Evolutionary conservation across 148 eudicot genomes (phyloP).

Genomic region (Arbutus unedo): DNA sequence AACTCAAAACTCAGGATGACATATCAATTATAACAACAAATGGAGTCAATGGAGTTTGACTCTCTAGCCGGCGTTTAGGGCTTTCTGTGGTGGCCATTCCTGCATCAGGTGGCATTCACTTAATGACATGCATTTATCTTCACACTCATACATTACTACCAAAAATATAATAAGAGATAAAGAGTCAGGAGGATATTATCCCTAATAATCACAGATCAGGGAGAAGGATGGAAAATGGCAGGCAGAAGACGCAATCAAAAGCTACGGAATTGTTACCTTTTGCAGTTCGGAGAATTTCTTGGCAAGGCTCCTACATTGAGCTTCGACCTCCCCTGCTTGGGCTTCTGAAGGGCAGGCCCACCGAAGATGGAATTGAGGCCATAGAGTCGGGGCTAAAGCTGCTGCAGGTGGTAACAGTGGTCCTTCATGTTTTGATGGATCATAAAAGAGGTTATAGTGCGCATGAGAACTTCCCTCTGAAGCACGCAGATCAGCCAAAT

Average conservation of each 20-base stretch:
- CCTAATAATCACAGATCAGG: neutral
- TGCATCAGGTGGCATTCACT: neutral
- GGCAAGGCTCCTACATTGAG: slow-evolving; percentile 67
- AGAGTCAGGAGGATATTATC: neutral
- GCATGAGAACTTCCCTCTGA: slow-evolving; percentile 65
- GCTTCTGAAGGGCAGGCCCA: slow-evolving; percentile 94
- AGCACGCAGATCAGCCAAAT: slow-evolving; percentile 67
- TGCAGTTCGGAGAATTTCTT: slow-evolving; percentile 66
- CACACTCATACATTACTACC: neutral
- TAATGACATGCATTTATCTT: neutral
- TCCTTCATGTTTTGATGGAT: slow-evolving; percentile 60
- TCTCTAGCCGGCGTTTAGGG: neutral
- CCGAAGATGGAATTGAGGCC: slow-evolving; percentile 98
- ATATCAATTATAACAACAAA: neutral
- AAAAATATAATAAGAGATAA: neutral
- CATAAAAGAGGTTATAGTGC: slow-evolving; percentile 83
- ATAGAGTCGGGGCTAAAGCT: slow-evolving; percentile 90
- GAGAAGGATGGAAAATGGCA: neutral
- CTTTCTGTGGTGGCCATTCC: neutral
- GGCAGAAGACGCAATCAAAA: slow-evolving; percentile 4
- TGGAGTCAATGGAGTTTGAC: neutral
- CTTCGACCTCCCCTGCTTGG: slow-evolving; percentile 77
- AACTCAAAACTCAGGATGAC: neutral
- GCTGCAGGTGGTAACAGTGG: slow-evolving; percentile 93
- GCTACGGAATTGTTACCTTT: slow-evolving; percentile 43